These are phyloP conservation scores for Arthrobotrys entomopaga DNA, from an alignment of 2,329 filamentous ascomycete species.

Conservation along the genomic window DNA sequence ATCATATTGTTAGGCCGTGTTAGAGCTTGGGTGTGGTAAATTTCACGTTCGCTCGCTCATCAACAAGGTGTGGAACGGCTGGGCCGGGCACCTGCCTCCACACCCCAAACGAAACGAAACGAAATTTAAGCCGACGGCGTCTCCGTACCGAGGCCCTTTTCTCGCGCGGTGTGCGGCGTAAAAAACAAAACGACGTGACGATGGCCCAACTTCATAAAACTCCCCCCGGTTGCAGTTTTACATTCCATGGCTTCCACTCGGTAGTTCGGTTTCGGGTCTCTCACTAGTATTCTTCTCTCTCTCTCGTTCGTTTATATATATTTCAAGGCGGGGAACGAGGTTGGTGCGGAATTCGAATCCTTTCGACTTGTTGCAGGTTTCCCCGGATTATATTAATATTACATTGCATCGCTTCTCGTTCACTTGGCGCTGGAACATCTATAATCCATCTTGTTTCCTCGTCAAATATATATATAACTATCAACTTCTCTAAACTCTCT, in stretches of 20 bases:
- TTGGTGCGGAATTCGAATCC: too few species aligned
- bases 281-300: not conserved
- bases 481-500: too few species aligned
- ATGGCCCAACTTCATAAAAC: constrained; percentile 25
- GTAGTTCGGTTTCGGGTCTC: constrained; percentile 48
- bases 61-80: too few species aligned
- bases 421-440: too few species aligned
- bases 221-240: constrained; percentile 35
- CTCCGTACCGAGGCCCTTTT: constrained; percentile 52
- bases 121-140: constrained; percentile 55
- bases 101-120: too few species aligned
- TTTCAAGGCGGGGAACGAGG: constrained; percentile 13
- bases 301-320: constrained; percentile 7
- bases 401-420: too few species aligned
- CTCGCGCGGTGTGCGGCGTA: not conserved
- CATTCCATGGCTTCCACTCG: constrained; percentile 36
- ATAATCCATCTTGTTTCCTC: too few species aligned
- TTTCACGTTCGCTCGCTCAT: constrained; percentile 6
- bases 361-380: too few species aligned
- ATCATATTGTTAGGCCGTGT: too few species aligned
- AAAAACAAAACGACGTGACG: constrained; percentile 45
- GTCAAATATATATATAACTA: too few species aligned
- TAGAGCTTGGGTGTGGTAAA: constrained; percentile 13
- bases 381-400: too few species aligned
- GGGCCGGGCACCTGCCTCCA: too few species aligned